A percentile compares a stretch with the other conserved stretches of the same genome.
Evolutionary conservation across 73 alveolate genomes (phyloP).

Genomic region (Halteria grandinella): DNA sequence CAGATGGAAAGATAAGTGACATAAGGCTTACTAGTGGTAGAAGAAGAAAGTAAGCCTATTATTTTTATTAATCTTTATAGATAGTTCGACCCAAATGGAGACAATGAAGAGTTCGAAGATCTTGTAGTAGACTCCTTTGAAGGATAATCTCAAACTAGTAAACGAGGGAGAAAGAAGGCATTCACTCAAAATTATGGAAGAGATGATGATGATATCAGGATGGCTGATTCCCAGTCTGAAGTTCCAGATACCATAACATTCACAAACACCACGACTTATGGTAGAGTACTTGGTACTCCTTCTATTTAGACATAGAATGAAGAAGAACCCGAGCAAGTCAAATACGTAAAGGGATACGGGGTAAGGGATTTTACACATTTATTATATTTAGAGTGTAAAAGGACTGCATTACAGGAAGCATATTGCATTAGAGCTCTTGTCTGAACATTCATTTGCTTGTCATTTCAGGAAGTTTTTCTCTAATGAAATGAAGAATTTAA

Average conservation of each 20-base stretch:
- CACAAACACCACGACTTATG: constrained; percentile 20
- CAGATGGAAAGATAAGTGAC: constrained; percentile 7
- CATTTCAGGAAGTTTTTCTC: constrained; percentile 26
- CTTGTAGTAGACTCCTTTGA: constrained; percentile 20
- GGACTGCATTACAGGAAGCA: constrained; percentile 27
- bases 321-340: constrained; percentile 7
- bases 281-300: constrained; percentile 22
- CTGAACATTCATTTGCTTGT: constrained; percentile 40
- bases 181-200: background rate
- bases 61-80: background rate
- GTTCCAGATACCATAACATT: constrained; percentile 27
- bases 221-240: background rate
- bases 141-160: background rate
- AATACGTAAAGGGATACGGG: constrained; percentile 23
- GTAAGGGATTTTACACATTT: background rate
- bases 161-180: background rate
- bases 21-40: constrained; percentile 9
- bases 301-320: background rate
- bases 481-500: background rate
- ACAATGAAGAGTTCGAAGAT: constrained; percentile 4
- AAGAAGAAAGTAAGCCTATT: constrained; percentile 16
- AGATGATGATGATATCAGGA: too few species aligned
- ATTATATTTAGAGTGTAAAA: constrained; percentile 20
- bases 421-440: constrained; percentile 6
- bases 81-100: constrained; percentile 15